A percentile compares a stretch with the other conserved stretches of the same genome.
Evolutionary conservation across 176 grass and related monocot species (phyloP).

Genomic region (Oryza meridionalis): DNA sequence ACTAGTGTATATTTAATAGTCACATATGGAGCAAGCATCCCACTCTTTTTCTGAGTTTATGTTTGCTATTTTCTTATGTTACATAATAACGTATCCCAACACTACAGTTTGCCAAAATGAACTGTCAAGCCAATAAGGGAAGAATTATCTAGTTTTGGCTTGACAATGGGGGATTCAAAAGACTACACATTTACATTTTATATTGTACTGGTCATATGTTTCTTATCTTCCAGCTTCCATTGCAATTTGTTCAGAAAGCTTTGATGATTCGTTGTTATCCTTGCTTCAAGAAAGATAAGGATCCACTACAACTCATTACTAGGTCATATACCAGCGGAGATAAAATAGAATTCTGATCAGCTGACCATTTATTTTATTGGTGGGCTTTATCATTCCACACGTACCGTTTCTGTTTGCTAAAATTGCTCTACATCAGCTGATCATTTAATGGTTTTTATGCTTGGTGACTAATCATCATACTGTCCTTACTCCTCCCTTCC

Average conservation of each 20-base stretch:
- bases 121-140: background rate
- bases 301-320: conserved; percentile 11
- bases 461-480: background rate
- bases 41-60: background rate
- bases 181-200: background rate
- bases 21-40: background rate
- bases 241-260: background rate
- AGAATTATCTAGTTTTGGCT: background rate
- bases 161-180: background rate
- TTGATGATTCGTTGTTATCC: background rate
- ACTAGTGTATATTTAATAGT: background rate
- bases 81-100: background rate
- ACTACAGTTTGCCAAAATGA: background rate
- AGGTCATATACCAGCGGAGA: background rate
- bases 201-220: conserved; percentile 3
- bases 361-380: background rate
- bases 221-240: background rate
- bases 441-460: background rate
- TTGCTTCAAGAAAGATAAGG: background rate
- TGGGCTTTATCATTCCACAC: conserved; percentile 9
- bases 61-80: background rate
- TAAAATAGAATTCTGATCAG: conserved; percentile 12
- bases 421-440: background rate
- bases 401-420: background rate
- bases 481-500: background rate